Conservation (phyloP, 768 basidiomycete genomes). For the Boletus coccyginus region DNA sequence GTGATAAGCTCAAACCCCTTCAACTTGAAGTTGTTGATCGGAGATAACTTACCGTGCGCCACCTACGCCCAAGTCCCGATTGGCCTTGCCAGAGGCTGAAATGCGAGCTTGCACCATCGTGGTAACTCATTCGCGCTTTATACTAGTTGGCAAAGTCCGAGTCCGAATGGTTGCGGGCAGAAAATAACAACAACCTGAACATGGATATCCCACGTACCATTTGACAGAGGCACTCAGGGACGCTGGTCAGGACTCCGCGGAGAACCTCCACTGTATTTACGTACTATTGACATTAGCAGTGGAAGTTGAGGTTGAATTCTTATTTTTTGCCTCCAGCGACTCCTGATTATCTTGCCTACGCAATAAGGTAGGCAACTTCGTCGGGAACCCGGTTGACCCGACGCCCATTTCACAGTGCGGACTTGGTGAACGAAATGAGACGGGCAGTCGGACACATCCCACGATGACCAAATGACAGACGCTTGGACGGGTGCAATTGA, state of each 20-base stretch:
- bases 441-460: not conserved
- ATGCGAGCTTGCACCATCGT: not conserved
- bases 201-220: not conserved
- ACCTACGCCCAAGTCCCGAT: not conserved
- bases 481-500: constrained; percentile 2
- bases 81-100: not conserved
- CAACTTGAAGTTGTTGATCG: not conserved
- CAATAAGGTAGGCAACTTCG: too few species aligned
- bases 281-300: too few species aligned
- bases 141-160: not conserved
- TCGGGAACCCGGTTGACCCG: too few species aligned
- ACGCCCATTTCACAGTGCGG: too few species aligned
- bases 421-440: not conserved
- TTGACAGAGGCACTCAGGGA: not conserved
- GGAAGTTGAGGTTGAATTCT: not conserved
- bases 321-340: too few species aligned
- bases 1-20: not conserved
- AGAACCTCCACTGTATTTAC: too few species aligned
- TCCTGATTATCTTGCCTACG: too few species aligned
- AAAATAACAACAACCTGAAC: not conserved
- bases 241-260: not conserved
- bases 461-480: not conserved
- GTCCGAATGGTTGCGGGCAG: not conserved
- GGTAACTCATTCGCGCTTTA: constrained; percentile 6
- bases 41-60: not conserved